Conservation (phyloP, 306 rosid species). For the Oxytropis ochrocephala region DNA sequence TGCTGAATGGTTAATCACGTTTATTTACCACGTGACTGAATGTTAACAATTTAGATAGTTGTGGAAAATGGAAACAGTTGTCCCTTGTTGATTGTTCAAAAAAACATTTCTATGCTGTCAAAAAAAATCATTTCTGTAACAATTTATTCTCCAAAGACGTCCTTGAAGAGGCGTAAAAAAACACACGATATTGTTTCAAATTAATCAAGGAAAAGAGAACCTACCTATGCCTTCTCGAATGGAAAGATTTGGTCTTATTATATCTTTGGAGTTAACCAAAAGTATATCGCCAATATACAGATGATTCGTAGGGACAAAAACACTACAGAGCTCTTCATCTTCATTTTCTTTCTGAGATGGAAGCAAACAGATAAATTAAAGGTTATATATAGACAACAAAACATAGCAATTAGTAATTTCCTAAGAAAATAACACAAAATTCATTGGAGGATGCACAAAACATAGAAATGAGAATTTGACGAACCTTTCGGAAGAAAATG, state of each 20-base stretch:
- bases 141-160: neutral
- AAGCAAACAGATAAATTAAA: slow-evolving; percentile 5
- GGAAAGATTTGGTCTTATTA: slow-evolving; percentile 83
- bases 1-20: too few relatives aligned
- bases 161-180: neutral
- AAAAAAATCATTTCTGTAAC: neutral
- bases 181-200: neutral
- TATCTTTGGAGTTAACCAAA: slow-evolving; percentile 66
- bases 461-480: slow-evolving; percentile 1
- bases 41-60: too few relatives aligned
- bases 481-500: neutral
- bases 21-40: too few relatives aligned
- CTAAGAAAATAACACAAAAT: neutral
- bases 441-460: neutral
- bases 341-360: slow-evolving; percentile 56
- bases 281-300: slow-evolving; percentile 80
- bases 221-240: slow-evolving; percentile 91
- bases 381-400: slow-evolving; percentile 3
- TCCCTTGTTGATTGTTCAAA: too few relatives aligned
- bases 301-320: slow-evolving; percentile 88
- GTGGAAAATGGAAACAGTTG: too few relatives aligned
- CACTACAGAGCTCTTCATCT: slow-evolving; percentile 90
- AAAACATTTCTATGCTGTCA: too few relatives aligned
- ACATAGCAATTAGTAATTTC: neutral
- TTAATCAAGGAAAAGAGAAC: slow-evolving; percentile 1